Base-by-base conservation (phyloP, 2,329 filamentous ascomycete genomes). In the Aspergillus aculeatus region DNA sequence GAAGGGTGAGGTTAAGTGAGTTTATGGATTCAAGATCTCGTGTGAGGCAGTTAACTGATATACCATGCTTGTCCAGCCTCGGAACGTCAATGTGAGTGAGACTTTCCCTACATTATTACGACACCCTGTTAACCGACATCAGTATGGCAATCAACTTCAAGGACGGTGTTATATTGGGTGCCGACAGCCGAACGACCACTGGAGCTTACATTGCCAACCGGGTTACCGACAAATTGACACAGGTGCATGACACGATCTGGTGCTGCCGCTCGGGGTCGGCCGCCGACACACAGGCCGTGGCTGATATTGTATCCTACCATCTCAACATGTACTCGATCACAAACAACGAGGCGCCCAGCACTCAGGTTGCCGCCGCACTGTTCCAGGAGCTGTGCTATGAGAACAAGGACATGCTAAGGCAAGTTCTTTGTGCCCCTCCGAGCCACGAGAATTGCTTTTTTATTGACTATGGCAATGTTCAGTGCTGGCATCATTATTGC, bases 71-170 rank as follows among this genome's bases (percentile, higher is more conserved):
- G 49, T 65, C 55, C 70, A 96, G 92, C 81, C 84, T 99, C 71
- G 95, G 95, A 82, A 99, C 95, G 64, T 98, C 95, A 58, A 98
- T 99, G 92, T 96, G 84, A 81, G 89, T 72, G 75, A 41, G 19
- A 4, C 50, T 49, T 23, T 11, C 11, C 29, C 14, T 29, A 26
- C 7, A 19, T 16, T 2, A n/a, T 21, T 19, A 55, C 31, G 14
- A 7, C 11, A 47, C 6, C 26, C n/a, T 23, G 14, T 66, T 76
- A 69, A 76, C 63, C 23, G 29, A 31, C 31, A 50, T 66, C 70
- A 96, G 92, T 77, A 99, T 99, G 95, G 95, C 95, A 63, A 93
- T 98, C 77, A 98, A 96, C 73, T 99, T 99, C 86, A 95, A 95
- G 77, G 93, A 96, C 72, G 95, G 95, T 64, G 95, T 99, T 61